Conservation (phyloP, 2,329 filamentous ascomycete species). For the Hymenoscyphus fructigenus region DNA sequence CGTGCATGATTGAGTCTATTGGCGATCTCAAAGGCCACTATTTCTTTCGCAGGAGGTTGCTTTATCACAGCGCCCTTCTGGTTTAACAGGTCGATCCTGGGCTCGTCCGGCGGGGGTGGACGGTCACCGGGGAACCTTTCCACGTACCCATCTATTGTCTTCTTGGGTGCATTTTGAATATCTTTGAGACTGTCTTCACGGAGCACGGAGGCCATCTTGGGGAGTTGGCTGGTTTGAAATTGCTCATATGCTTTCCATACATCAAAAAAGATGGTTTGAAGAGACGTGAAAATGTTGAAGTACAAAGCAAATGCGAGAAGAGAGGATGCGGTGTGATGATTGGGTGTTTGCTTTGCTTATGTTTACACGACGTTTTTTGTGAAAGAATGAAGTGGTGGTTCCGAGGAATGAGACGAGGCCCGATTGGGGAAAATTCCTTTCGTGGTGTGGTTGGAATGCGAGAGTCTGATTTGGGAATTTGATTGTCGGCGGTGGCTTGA, state of each 20-base stretch:
- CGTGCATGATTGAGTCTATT: no score
- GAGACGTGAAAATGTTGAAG: no score
- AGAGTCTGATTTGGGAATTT: not conserved
- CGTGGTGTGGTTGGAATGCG: not conserved
- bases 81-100: no score
- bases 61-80: no score
- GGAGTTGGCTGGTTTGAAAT: not conserved
- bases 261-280: not conserved
- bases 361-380: not conserved
- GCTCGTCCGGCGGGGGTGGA: no score
- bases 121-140: no score
- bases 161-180: no score
- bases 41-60: no score
- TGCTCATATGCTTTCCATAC: not conserved
- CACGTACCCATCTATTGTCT: no score
- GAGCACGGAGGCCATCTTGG: not conserved
- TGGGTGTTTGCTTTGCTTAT: not conserved
- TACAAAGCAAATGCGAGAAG: not conserved
- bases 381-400: not conserved
- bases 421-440: slow-evolving; percentile 7
- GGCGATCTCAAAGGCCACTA: no score
- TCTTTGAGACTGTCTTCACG: no score
- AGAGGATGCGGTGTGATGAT: not conserved
- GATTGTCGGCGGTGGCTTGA: not conserved
- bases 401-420: slow-evolving; percentile 4